These are phyloP conservation scores for Penstemon davidsonii DNA, from an alignment of 257 asterid species.

Conservation along the genomic window DNA sequence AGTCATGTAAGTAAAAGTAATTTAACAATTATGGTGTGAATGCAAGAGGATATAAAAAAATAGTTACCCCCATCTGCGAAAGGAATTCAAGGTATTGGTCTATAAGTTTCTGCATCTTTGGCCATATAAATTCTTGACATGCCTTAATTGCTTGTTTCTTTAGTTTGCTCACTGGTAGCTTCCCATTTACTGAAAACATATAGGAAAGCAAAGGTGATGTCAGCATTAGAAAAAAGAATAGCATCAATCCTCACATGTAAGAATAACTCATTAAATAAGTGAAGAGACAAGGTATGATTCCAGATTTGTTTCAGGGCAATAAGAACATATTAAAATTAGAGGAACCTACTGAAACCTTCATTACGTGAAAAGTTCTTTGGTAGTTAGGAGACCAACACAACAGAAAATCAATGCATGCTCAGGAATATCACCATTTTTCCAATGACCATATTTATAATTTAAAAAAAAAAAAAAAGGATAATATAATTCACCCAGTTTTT, in stretches of 20 bases:
- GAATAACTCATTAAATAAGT: not conserved
- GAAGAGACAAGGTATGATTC: not conserved
- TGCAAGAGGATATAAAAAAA: constrained; percentile 22
- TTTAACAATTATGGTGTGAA: constrained; percentile 8
- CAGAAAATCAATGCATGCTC: constrained; percentile 14
- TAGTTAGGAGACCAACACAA: not conserved
- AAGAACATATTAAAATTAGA: not conserved
- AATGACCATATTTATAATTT: not conserved
- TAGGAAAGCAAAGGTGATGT: constrained; percentile 19
- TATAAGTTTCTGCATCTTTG: constrained; percentile 59
- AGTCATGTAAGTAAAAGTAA: constrained; percentile 13
- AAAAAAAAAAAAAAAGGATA: not conserved
- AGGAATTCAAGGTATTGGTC: constrained; percentile 64
- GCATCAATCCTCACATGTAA: constrained; percentile 13
- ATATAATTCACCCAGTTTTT: not conserved
- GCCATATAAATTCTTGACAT: constrained; percentile 50
- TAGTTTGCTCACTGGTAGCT: constrained; percentile 53
- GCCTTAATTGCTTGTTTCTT: constrained; percentile 49
- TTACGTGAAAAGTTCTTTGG: not conserved
- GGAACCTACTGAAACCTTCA: not conserved
- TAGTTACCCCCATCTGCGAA: constrained; percentile 63
- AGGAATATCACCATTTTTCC: not conserved
- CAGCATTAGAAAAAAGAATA: constrained; percentile 15
- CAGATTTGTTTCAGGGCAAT: not conserved
- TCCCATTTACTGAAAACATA: constrained; percentile 54